These are phyloP conservation scores for Botrytis fragariae DNA, from an alignment of 2,329 filamentous ascomycete species.

Conservation along the genomic window DNA sequence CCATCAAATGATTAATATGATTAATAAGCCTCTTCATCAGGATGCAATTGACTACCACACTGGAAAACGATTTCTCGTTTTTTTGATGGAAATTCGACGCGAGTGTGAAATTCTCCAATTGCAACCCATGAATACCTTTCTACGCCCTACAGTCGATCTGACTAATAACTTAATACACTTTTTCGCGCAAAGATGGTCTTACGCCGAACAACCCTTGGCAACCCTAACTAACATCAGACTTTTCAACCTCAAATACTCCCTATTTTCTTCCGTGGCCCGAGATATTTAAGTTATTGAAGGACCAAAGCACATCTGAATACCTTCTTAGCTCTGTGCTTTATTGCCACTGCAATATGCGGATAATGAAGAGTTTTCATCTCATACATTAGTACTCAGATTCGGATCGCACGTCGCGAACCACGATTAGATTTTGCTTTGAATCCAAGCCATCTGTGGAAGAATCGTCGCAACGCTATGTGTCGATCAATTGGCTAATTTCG, in stretches of 20 bases:
- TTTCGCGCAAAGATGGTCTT: not conserved
- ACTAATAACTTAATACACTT: not conserved
- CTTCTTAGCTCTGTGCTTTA: not conserved
- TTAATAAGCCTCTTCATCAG: not conserved
- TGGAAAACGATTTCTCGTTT: not conserved
- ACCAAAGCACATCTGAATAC: not conserved
- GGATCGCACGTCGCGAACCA: not conserved
- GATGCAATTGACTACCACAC: not conserved
- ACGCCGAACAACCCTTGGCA: not conserved
- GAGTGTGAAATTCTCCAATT: not conserved
- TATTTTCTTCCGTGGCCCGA: not conserved
- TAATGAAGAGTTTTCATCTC: not conserved
- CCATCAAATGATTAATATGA: not conserved
- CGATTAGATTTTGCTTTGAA: not conserved
- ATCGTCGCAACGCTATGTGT: not conserved
- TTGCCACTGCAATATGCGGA: not conserved
- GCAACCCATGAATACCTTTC: not conserved
- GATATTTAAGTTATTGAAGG: not conserved
- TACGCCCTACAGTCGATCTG: not conserved
- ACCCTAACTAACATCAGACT: not conserved
- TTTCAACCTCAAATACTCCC: not conserved
- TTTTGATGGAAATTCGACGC: not conserved
- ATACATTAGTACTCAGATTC: not conserved
- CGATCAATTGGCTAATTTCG: not conserved
- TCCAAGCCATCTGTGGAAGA: not conserved